These are phyloP conservation scores for Phytophthora lateralis DNA, from an alignment of 352 stramenopile species.

Conservation along the genomic window DNA sequence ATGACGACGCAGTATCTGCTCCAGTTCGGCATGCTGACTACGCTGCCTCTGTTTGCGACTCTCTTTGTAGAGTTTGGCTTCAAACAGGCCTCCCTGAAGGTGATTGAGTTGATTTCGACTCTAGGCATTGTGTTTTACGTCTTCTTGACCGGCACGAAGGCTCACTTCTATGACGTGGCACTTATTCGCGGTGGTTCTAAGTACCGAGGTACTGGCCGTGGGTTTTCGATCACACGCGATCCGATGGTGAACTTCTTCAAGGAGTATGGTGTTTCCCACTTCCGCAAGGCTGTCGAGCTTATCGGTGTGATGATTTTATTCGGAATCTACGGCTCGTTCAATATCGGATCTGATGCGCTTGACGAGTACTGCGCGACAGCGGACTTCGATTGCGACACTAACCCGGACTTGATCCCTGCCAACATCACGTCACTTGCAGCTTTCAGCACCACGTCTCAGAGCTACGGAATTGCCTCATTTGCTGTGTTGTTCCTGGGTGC, in stretches of 20 bases:
- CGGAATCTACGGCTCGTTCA: constrained; percentile 78
- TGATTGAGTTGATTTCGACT: constrained; percentile 78
- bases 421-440: constrained; percentile 73
- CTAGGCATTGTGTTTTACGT: constrained; percentile 89
- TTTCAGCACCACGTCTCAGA: constrained; percentile 68
- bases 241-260: constrained; percentile 91
- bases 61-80: constrained; percentile 83
- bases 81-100: constrained; percentile 72
- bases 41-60: constrained; percentile 77
- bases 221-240: constrained; percentile 87
- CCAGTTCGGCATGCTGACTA: constrained; percentile 88
- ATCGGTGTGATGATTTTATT: constrained; percentile 88
- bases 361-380: constrained; percentile 58
- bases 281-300: constrained; percentile 87
- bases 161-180: constrained; percentile 87
- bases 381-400: constrained; percentile 54
- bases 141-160: constrained; percentile 87
- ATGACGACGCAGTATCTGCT: constrained; percentile 90
- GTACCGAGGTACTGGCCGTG: constrained; percentile 85
- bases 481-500: constrained; percentile 81
- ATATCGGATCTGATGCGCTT: constrained; percentile 55
- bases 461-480: constrained; percentile 83
- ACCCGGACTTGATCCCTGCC: constrained; percentile 54
- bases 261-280: constrained; percentile 87
- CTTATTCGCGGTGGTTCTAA: constrained; percentile 86